These are phyloP conservation scores for Thalassiosira pacifica DNA, from an alignment of 352 stramenopile species.

Conservation along the genomic window DNA sequence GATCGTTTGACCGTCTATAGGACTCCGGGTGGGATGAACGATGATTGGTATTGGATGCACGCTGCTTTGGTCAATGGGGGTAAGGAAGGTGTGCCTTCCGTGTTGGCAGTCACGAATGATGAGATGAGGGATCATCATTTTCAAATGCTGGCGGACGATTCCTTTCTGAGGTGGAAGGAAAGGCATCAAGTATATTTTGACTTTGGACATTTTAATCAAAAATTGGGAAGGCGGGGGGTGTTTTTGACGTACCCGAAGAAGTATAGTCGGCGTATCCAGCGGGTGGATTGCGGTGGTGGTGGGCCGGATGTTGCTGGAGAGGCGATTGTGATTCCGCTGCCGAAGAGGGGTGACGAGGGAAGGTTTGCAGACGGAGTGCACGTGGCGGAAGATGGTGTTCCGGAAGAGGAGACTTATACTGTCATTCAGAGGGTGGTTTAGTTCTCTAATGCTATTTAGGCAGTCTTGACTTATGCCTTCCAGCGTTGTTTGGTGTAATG, in stretches of 20 bases:
- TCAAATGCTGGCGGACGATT: constrained; percentile 95
- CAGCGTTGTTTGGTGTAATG: too few relatives aligned
- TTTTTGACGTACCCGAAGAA: constrained; percentile 71
- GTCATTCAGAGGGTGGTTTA: constrained; percentile 64
- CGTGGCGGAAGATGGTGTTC: constrained; percentile 73
- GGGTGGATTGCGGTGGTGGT: constrained; percentile 48
- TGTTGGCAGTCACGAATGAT: constrained; percentile 96
- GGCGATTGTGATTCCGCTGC: constrained; percentile 76
- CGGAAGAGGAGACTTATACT: constrained; percentile 81
- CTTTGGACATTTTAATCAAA: constrained; percentile 72
- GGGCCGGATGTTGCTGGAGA: constrained; percentile 1
- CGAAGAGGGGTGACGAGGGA: constrained; percentile 82
- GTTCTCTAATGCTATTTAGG: too few relatives aligned
- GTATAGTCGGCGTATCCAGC: constrained; percentile 78
- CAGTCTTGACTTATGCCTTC: too few relatives aligned
- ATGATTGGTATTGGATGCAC: constrained; percentile 99
- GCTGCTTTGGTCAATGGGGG: constrained; percentile 86
- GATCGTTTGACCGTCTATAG: constrained; percentile 90
- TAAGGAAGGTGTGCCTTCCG: constrained; percentile 57
- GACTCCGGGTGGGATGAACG: constrained; percentile 95
- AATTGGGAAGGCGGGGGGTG: constrained; percentile 54
- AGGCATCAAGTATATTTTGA: constrained; percentile 95
- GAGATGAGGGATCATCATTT: constrained; percentile 99
- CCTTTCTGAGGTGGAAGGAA: constrained; percentile 97
- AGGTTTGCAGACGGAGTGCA: constrained; percentile 84